Base-by-base conservation (phyloP, 2,329 filamentous ascomycete species). In the Chaetomium strumarium region DNA sequence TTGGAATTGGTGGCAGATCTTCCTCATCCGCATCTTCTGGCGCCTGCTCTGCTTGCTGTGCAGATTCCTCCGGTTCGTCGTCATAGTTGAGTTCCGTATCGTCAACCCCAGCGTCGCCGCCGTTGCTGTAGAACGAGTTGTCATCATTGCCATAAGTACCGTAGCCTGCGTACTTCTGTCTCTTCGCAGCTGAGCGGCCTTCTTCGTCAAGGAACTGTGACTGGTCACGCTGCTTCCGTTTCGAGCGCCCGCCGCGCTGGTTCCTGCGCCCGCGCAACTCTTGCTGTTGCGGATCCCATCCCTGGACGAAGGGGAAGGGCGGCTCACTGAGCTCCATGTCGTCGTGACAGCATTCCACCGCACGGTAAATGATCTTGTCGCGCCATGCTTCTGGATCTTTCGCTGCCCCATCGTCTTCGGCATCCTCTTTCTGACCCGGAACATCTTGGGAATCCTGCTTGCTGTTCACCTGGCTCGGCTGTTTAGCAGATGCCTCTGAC, bases 291-390 rank as follows among this genome's bases (percentile, higher is more conserved):
- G 81, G 78, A 67, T 95, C 89, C 92, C 91, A 96, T 43, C 88
- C 80, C 67, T 96, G 90, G 14, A 87, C 75, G 67, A 96, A 96
- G 0, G 91, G 91, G 63, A 95, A 96, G 0, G 91, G 88, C 0
- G 92, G 91, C 33, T 88, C 79, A 49, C 80, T 86, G 42, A 95
- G 74, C 31, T 78, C 72, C 37, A 89, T 71, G 5, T 76, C 79
- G 30, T 87, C 79, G n/a, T 87, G 77, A 56, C 83, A 81, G 68
- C 91, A 96, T 67, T 97, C 92, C 1, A 95, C 88, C 19, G 89
- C 91, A 20, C 80, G 79, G 55, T 95, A 82, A 11, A 74, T 78
- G 55, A 96, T 84, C 59, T 83, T 89, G 5, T 80, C 72, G 59
- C 81, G 81, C 91, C 91, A 96, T 19, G 80, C 76, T 30, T 86